A percentile compares a stretch with the other conserved stretches of the same genome.
phyloP scores from a whole-genome alignment of 768 basidiomycete genomes.

The Rubroboletus pulcherrimus region DNA sequence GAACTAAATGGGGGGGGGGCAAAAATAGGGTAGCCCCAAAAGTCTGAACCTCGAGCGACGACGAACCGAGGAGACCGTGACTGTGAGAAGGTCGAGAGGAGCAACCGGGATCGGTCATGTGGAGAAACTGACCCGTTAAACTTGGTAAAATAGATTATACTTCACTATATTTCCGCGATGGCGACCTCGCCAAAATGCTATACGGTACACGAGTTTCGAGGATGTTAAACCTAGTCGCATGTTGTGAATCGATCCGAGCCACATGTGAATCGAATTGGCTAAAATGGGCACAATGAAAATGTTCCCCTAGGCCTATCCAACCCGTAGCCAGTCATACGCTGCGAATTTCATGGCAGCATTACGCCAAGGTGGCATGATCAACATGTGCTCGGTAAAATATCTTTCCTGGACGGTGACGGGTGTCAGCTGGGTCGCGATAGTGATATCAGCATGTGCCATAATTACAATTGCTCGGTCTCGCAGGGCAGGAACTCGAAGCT shows the following conservation, averaged over 20 bases:
- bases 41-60: background rate
- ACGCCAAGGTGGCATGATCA: background rate
- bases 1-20: too few relatives aligned
- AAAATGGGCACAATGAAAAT: background rate
- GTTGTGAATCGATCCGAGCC: background rate
- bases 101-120: background rate
- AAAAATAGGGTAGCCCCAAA: background rate
- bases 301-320: background rate
- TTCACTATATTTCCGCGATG: background rate
- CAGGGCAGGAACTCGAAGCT: background rate
- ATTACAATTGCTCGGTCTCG: background rate
- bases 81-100: background rate
- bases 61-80: too few relatives aligned
- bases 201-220: background rate
- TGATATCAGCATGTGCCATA: background rate
- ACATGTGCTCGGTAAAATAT: background rate
- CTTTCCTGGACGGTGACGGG: background rate
- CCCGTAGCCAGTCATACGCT: background rate
- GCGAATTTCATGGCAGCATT: background rate
- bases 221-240: background rate
- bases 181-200: background rate
- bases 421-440: background rate
- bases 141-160: background rate
- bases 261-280: background rate
- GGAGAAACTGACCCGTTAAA: background rate